A percentile compares a stretch with the other conserved stretches of the same genome.
These are phyloP conservation scores for Thelonectria rubi DNA, from an alignment of 2,329 filamentous ascomycete species.

Conservation along the genomic window DNA sequence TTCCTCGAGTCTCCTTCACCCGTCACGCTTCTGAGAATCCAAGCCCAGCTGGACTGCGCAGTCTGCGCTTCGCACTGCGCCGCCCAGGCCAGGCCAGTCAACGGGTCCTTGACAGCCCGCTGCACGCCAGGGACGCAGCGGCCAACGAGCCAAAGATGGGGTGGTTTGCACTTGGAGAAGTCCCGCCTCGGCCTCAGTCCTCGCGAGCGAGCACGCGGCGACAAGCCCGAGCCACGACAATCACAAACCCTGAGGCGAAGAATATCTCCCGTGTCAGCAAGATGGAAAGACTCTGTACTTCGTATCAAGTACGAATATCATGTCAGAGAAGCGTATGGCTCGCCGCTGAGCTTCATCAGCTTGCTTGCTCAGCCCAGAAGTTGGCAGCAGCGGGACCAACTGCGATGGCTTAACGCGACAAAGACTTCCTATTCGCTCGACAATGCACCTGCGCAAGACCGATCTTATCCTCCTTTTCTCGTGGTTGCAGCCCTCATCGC, in stretches of 20 bases:
- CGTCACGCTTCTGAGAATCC: conserved; percentile 32
- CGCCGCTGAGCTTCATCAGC: not conserved
- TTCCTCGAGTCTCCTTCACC: conserved; percentile 22
- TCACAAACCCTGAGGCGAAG: not conserved
- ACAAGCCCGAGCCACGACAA: not conserved
- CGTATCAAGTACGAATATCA: not conserved
- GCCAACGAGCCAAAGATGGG: not conserved
- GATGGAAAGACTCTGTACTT: not conserved
- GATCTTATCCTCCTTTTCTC: not conserved
- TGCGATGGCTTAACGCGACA: not conserved
- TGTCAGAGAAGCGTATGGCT: not conserved
- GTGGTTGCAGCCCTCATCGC: conserved; percentile 6
- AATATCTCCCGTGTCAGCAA: not conserved
- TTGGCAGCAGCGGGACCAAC: not conserved
- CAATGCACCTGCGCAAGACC: not conserved
- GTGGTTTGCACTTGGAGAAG: conserved; percentile 1
- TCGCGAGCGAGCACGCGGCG: not conserved
- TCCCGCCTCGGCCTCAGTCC: too few species aligned
- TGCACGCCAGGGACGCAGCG: conserved; percentile 19
- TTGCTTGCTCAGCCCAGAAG: not conserved
- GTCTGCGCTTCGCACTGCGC: conserved; percentile 12
- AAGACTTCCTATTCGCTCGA: conserved; percentile 1
- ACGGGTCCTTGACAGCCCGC: conserved; percentile 8
- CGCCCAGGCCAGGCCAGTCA: conserved; percentile 7
- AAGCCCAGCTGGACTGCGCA: conserved; percentile 27